Conservation (phyloP, 2,329 filamentous ascomycete species). For the Aspergillus flavus region DNA sequence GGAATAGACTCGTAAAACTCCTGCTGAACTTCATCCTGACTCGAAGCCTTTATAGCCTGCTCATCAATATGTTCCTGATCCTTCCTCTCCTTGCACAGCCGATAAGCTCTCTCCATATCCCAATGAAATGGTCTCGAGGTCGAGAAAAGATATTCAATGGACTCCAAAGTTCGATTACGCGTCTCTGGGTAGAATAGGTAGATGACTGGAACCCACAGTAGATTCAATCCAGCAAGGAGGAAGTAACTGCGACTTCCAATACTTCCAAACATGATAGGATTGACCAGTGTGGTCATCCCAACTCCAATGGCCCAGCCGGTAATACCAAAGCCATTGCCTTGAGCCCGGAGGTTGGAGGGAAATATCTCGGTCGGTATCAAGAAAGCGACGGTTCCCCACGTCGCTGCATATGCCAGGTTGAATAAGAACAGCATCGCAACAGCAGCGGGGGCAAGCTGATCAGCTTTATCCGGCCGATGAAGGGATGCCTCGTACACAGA, state of each 20-base stretch:
- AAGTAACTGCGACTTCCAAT: constrained; percentile 54
- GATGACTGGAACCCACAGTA: constrained; percentile 54
- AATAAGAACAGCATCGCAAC: constrained; percentile 53
- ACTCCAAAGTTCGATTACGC: constrained; percentile 51
- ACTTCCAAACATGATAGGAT: constrained; percentile 53
- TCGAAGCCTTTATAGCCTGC: too few species aligned
- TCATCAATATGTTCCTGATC: too few species aligned
- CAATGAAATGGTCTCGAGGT: constrained; percentile 48
- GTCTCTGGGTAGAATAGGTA: constrained; percentile 59
- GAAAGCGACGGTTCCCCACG: constrained; percentile 56
- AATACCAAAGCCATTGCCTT: constrained; percentile 62
- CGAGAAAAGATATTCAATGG: constrained; percentile 54
- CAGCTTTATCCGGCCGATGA: constrained; percentile 37
- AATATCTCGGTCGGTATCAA: constrained; percentile 60
- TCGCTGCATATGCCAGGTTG: constrained; percentile 49
- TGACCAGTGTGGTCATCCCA: constrained; percentile 58
- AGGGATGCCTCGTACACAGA: constrained; percentile 47
- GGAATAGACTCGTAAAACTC: too few species aligned
- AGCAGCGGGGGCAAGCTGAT: constrained; percentile 48
- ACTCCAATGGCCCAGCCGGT: constrained; percentile 62
- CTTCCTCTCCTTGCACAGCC: too few species aligned
- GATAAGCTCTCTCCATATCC: constrained; percentile 49
- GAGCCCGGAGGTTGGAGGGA: constrained; percentile 59
- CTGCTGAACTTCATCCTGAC: too few species aligned
- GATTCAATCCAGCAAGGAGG: constrained; percentile 55